Evolutionary conservation across 768 basidiomycete species (phyloP).

Genomic region (Fistulinella prunicolor): DNA sequence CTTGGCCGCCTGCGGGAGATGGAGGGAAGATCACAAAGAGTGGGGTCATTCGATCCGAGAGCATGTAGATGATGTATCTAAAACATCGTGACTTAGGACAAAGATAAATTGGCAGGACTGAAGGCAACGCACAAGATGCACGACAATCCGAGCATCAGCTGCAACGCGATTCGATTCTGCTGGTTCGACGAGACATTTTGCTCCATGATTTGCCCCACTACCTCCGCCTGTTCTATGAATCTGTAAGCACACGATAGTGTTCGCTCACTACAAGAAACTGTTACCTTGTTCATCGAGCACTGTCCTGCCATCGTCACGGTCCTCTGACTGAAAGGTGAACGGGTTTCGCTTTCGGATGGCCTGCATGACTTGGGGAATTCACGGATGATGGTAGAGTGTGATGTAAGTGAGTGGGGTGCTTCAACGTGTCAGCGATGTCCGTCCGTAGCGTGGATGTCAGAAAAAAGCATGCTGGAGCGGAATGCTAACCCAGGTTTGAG

Average conservation of each 20-base stretch:
- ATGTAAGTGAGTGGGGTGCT: neutral
- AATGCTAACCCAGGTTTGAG: slow-evolving; percentile 12
- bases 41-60: slow-evolving; percentile 46
- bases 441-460: neutral
- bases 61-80: slow-evolving; percentile 50
- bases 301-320: slow-evolving; percentile 25
- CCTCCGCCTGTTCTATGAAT: slow-evolving; percentile 55
- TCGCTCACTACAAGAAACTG: neutral
- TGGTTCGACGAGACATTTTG: slow-evolving; percentile 42
- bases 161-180: slow-evolving; percentile 40
- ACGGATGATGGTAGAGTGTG: neutral
- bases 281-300: slow-evolving; percentile 57
- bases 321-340: slow-evolving; percentile 38
- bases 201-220: slow-evolving; percentile 48
- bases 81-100: slow-evolving; percentile 6
- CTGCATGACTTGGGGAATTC: slow-evolving; percentile 19
- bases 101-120: neutral
- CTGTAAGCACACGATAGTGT: neutral
- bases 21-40: slow-evolving; percentile 44
- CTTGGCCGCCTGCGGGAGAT: slow-evolving; percentile 4
- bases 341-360: slow-evolving; percentile 45
- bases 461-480: neutral
- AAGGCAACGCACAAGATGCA: slow-evolving; percentile 41
- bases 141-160: slow-evolving; percentile 44
- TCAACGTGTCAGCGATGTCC: slow-evolving; percentile 4